A percentile compares a stretch with the other conserved stretches of the same genome.
Evolutionary conservation across 441 rosid species (phyloP).

Genomic region (Euphorbia celastroides): DNA sequence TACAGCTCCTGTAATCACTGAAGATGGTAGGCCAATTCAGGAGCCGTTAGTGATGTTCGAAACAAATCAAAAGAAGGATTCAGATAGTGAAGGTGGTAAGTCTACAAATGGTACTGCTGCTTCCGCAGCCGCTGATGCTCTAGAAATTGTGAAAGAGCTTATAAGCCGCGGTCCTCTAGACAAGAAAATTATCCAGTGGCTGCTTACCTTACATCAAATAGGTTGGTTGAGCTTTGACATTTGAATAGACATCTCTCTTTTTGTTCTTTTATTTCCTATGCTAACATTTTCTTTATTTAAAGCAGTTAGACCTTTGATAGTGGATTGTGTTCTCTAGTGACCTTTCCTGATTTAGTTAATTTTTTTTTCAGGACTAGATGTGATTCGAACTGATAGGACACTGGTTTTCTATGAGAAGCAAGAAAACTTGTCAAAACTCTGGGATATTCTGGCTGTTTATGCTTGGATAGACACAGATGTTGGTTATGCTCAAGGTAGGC

Average conservation of each 20-base stretch:
- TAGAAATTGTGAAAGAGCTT: constrained; percentile 51
- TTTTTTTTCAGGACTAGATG: constrained; percentile 66
- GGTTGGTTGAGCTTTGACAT: constrained; percentile 39
- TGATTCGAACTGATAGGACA: constrained; percentile 85
- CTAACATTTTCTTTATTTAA: not conserved
- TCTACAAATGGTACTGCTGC: constrained; percentile 9
- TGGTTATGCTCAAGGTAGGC: constrained; percentile 89
- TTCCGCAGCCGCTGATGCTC: constrained; percentile 18
- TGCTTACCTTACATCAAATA: constrained; percentile 87
- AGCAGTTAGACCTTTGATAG: not conserved
- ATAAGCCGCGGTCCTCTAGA: constrained; percentile 51
- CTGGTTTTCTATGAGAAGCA: constrained; percentile 85
- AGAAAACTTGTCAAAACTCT: constrained; percentile 79
- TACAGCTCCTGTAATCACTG: constrained; percentile 85
- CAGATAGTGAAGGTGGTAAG: constrained; percentile 17
- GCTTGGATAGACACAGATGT: constrained; percentile 92
- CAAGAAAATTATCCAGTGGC: constrained; percentile 77
- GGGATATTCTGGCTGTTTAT: constrained; percentile 92
- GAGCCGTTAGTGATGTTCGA: constrained; percentile 75
- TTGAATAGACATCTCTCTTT: constrained; percentile 1
- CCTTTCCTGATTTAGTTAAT: constrained; percentile 14
- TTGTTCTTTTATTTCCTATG: not conserved
- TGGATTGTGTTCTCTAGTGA: not conserved
- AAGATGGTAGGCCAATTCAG: constrained; percentile 66
- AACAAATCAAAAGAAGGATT: constrained; percentile 39